Conservation (phyloP, 306 rosid species). For the Astragalus glycyphyllos region DNA sequence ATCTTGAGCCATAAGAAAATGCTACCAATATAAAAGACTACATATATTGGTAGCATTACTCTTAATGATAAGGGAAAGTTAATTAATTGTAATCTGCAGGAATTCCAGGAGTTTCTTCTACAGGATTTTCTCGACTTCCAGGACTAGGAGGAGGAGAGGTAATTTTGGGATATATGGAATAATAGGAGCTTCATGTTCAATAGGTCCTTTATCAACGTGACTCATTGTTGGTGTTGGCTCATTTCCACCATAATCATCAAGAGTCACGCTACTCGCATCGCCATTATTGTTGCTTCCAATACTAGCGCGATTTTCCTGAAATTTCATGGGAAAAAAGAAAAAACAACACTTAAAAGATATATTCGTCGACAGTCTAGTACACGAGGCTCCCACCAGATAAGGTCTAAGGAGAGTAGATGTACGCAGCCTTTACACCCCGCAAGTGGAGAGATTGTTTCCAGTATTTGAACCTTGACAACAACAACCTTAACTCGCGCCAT, state of each 20-base stretch:
- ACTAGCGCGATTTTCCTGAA: slow-evolving; percentile 53
- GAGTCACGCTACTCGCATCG: slow-evolving; percentile 33
- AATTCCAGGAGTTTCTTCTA: too few relatives aligned
- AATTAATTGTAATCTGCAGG: slow-evolving; percentile 21
- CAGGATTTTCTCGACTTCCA: slow-evolving; percentile 21
- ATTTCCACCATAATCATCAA: slow-evolving; percentile 66
- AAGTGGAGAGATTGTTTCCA: too few relatives aligned
- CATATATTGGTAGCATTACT: not conserved
- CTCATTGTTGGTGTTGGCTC: slow-evolving; percentile 71
- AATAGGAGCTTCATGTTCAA: slow-evolving; percentile 77
- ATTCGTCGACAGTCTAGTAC: too few relatives aligned
- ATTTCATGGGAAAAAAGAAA: slow-evolving; percentile 32
- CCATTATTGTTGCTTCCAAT: slow-evolving; percentile 15
- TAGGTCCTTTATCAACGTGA: slow-evolving; percentile 61
- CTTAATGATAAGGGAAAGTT: not conserved
- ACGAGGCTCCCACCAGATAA: too few relatives aligned
- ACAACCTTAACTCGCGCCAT: too few relatives aligned
- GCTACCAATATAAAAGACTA: not conserved
- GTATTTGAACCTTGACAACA: too few relatives aligned
- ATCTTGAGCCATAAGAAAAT: slow-evolving; percentile 37
- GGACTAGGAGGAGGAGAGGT: slow-evolving; percentile 58
- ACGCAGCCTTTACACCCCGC: too few relatives aligned
- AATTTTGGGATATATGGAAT: slow-evolving; percentile 76
- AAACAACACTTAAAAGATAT: slow-evolving; percentile 26
- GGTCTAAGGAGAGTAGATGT: too few relatives aligned